Percentiles rank a stretch among this genome's conserved stretches.
Conservation (phyloP, 2,329 filamentous ascomycete species). For the Huntiella decipiens region DNA sequence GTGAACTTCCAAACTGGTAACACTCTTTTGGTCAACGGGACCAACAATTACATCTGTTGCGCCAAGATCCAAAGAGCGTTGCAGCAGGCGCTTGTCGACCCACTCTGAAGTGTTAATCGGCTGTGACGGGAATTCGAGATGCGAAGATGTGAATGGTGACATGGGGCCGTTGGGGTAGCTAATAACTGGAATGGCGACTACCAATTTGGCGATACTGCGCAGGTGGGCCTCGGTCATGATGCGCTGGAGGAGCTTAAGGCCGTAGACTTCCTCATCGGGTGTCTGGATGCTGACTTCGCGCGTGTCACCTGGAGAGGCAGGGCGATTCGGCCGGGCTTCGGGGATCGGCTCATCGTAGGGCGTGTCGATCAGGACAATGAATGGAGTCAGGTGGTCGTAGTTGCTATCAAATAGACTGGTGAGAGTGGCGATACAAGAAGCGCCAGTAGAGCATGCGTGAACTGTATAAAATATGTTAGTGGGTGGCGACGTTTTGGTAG, state of each 20-base stretch:
- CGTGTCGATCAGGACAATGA: slow-evolving; percentile 37
- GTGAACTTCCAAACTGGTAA: slow-evolving; percentile 61
- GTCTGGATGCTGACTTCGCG: slow-evolving; percentile 20
- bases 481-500: slow-evolving; percentile 11
- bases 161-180: slow-evolving; percentile 20
- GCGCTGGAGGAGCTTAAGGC: slow-evolving; percentile 33
- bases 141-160: slow-evolving; percentile 16
- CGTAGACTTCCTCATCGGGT: slow-evolving; percentile 32
- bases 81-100: slow-evolving; percentile 30
- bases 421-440: slow-evolving; percentile 32
- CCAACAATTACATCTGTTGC: slow-evolving; percentile 72
- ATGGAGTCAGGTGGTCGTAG: slow-evolving; percentile 33
- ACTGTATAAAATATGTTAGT: slow-evolving; percentile 21
- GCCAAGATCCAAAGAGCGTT: slow-evolving; percentile 65
- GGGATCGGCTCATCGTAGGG: slow-evolving; percentile 30
- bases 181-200: slow-evolving; percentile 37
- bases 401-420: slow-evolving; percentile 33
- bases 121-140: slow-evolving; percentile 13
- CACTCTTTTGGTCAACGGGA: slow-evolving; percentile 54
- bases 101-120: slow-evolving; percentile 18
- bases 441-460: slow-evolving; percentile 33
- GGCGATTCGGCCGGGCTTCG: slow-evolving; percentile 23
- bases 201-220: slow-evolving; percentile 34
- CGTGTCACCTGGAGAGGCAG: slow-evolving; percentile 16
- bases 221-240: slow-evolving; percentile 39